Conservation (phyloP, 2,329 filamentous ascomycete genomes). For the Penicillium glabrum region DNA sequence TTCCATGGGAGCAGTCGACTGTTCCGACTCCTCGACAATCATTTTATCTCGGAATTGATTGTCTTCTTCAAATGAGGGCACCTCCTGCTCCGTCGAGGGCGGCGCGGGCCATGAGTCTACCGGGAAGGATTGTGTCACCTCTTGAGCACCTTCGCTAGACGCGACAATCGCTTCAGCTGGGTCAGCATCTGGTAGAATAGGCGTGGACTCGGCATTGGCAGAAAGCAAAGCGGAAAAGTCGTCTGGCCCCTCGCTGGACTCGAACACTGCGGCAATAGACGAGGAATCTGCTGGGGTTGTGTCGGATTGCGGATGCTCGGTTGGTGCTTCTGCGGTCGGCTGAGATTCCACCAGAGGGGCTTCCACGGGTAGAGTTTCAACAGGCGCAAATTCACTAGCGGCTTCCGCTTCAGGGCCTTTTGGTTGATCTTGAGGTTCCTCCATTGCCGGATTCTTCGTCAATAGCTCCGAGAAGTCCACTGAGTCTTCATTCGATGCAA, state of each 20-base stretch:
- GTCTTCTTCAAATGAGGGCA: neutral
- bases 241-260: neutral
- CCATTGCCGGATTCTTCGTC: neutral
- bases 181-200: neutral
- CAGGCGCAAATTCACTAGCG: neutral
- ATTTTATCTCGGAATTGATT: neutral
- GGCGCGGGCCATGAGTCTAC: neutral
- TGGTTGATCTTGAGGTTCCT: neutral
- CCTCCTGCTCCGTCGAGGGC: neutral
- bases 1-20: slow-evolving; percentile 2
- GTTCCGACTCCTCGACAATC: neutral
- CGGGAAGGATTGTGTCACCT: neutral
- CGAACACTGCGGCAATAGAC: neutral
- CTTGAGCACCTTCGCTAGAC: neutral
- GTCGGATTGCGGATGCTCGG: neutral
- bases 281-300: neutral
- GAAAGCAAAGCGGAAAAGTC: slow-evolving; percentile 3
- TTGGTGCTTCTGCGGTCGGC: neutral
- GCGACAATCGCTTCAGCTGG: neutral
- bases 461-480: neutral
- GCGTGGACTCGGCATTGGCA: neutral
- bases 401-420: neutral
- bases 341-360: neutral
- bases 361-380: neutral
- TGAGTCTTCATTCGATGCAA: neutral